Conservation (phyloP, 768 basidiomycete species). For the Pleurotus citrinopileatus region DNA sequence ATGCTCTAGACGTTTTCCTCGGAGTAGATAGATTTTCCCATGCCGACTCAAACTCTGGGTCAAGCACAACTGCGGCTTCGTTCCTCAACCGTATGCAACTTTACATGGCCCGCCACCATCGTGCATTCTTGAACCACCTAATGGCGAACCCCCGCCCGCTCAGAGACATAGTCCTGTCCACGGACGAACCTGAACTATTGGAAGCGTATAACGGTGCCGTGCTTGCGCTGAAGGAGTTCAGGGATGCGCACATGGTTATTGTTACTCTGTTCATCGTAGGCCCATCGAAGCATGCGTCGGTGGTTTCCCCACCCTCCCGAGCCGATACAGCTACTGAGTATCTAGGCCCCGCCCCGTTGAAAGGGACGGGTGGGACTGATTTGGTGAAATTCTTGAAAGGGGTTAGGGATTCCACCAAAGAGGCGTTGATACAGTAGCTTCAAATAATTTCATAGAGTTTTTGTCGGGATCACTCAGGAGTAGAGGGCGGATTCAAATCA, state of each 20-base stretch:
- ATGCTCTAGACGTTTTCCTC: slow-evolving; percentile 73
- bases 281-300: slow-evolving; percentile 48
- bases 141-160: slow-evolving; percentile 56
- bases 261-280: slow-evolving; percentile 72
- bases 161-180: slow-evolving; percentile 45
- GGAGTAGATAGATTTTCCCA: slow-evolving; percentile 57
- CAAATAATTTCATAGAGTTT: no score
- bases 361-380: slow-evolving; percentile 79
- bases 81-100: slow-evolving; percentile 73
- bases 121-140: slow-evolving; percentile 73
- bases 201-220: slow-evolving; percentile 67
- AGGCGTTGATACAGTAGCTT: slow-evolving; percentile 33
- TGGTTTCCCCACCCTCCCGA: slow-evolving; percentile 15
- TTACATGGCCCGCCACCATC: slow-evolving; percentile 84
- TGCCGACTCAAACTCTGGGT: slow-evolving; percentile 19
- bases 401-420: slow-evolving; percentile 64
- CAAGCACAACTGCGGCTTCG: slow-evolving; percentile 18
- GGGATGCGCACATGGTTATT: slow-evolving; percentile 77
- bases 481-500: no score
- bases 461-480: no score
- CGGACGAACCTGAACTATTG: slow-evolving; percentile 28
- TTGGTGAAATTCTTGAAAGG: slow-evolving; percentile 74
- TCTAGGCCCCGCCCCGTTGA: slow-evolving; percentile 30
- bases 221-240: slow-evolving; percentile 62
- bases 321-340: slow-evolving; percentile 16